Conservation (phyloP, 352 stramenopile genomes). For the Peronospora destructor region DNA sequence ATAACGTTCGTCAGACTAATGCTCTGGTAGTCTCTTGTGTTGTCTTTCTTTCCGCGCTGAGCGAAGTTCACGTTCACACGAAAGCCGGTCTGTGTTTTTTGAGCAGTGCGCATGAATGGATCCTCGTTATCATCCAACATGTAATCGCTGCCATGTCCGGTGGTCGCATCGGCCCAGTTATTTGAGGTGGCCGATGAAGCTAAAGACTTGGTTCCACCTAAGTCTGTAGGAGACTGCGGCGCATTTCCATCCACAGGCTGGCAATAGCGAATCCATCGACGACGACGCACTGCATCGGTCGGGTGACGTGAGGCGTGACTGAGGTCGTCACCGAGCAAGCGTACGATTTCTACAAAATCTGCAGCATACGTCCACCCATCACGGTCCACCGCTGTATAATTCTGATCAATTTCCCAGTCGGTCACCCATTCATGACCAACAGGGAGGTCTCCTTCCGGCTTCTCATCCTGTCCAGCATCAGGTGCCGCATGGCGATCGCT, state of each 20-base stretch:
- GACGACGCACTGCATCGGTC: constrained; percentile 64
- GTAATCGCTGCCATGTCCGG: constrained; percentile 30
- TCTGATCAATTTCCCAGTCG: constrained; percentile 79
- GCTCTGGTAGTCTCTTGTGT: constrained; percentile 86
- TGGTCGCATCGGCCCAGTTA: constrained; percentile 46
- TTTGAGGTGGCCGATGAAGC: constrained; percentile 33
- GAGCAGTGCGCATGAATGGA: constrained; percentile 77
- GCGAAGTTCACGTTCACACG: constrained; percentile 83
- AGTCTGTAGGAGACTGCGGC: constrained; percentile 46
- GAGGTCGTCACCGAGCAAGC: constrained; percentile 67
- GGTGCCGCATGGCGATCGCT: constrained; percentile 53
- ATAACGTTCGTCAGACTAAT: constrained; percentile 74
- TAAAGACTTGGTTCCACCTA: constrained; percentile 34
- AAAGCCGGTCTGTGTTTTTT: constrained; percentile 83
- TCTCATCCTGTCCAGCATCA: constrained; percentile 52
- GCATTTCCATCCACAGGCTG: constrained; percentile 41
- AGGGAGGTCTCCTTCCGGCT: constrained; percentile 58
- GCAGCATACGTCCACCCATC: constrained; percentile 81
- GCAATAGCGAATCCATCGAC: constrained; percentile 75
- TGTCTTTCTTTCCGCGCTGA: constrained; percentile 76
- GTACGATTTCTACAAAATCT: constrained; percentile 75
- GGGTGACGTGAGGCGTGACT: constrained; percentile 80
- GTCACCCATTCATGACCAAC: constrained; percentile 72
- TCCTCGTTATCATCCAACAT: constrained; percentile 66
- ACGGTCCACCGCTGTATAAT: constrained; percentile 72